Conservation (phyloP, 352 stramenopile species). For the Aphanomyces euteiches region DNA sequence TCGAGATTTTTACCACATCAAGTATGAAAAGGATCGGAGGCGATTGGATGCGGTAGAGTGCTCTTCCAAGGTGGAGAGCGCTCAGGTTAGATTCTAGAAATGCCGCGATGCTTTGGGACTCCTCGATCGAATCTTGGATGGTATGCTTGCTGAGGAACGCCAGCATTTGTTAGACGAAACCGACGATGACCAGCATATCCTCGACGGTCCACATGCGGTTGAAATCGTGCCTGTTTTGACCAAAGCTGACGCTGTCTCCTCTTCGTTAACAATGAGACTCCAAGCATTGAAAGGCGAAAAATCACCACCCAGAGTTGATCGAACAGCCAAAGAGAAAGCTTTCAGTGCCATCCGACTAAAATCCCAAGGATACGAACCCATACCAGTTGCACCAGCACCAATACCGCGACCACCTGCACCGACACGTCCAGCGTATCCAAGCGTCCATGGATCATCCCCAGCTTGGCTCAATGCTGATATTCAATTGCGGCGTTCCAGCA, state of each 20-base stretch:
- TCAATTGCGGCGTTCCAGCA: background rate
- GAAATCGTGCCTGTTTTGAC: background rate
- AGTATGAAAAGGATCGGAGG: slow-evolving; percentile 57
- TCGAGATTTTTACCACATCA: slow-evolving; percentile 51
- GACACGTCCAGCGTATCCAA: background rate
- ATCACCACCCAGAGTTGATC: background rate
- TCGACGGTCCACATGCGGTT: slow-evolving; percentile 29
- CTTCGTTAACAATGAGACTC: slow-evolving; percentile 51
- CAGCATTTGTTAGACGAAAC: slow-evolving; percentile 58
- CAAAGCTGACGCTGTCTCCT: slow-evolving; percentile 24
- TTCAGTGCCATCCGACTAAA: background rate
- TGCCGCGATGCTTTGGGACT: slow-evolving; percentile 53
- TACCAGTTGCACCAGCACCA: background rate
- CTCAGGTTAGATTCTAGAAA: slow-evolving; percentile 42
- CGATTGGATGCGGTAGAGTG: slow-evolving; percentile 57
- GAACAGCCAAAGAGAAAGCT: background rate
- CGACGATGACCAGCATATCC: slow-evolving; percentile 36
- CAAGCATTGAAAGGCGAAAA: slow-evolving; percentile 37
- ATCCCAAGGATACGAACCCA: background rate
- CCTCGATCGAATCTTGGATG: slow-evolving; percentile 74
- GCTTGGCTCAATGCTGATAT: background rate
- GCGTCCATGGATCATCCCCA: background rate
- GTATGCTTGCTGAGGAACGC: slow-evolving; percentile 64
- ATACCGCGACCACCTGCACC: too few relatives aligned
- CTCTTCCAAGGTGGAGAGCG: background rate